Evolutionary conservation across 2,329 filamentous ascomycete species (phyloP), one percentile per base, ranked within the genome.

Genomic region (Talaromyces sp.): DNA sequence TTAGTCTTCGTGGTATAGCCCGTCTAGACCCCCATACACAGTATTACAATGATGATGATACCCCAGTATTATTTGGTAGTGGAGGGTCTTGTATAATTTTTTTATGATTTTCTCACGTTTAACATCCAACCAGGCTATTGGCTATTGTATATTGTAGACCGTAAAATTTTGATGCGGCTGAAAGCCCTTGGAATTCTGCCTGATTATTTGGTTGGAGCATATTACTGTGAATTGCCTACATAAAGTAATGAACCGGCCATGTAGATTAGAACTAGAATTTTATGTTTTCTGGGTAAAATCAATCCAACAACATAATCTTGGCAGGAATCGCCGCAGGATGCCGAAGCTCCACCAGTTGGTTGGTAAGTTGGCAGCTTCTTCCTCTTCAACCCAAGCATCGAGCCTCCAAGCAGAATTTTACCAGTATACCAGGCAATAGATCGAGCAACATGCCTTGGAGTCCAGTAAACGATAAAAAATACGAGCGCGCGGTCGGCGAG

Each of bases 361-460:
- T 23, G 23, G 23, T 23, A 23, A 23, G 23, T 23, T 23, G 23
- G 23, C 23, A 23, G 23, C 23, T 23, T 23, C 23, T 23, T 23
- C 23, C 23, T 23, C 23, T 23, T 23, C 10, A 33, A 33, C 31
- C 8, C 36, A 40, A 40, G 3, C 16, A 16, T 16, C 34, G 34
- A 36, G 10, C 5, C 34, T 36, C 36, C 5, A 40, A 40, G 36
- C 36, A 40, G 6, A 36, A 40, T 6, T 40, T 14, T 5, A 40
- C 14, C 36, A 40, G 14, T 8, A 40, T 23, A 27, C 2, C 6
- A 47, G n/a, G 5, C 8, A 47, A 9, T 3, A 47, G 44, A 18
- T 10, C 2, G 23, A 47, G 7, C 31, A 62, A 54, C 27, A 62
- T 72, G 33, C 69, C 74, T 60, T 74, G 72, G 73, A 69, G 69